Evolutionary conservation across 768 basidiomycete genomes (phyloP), one percentile per base, ranked within the genome.

Genomic region (Royoungia palumana): DNA sequence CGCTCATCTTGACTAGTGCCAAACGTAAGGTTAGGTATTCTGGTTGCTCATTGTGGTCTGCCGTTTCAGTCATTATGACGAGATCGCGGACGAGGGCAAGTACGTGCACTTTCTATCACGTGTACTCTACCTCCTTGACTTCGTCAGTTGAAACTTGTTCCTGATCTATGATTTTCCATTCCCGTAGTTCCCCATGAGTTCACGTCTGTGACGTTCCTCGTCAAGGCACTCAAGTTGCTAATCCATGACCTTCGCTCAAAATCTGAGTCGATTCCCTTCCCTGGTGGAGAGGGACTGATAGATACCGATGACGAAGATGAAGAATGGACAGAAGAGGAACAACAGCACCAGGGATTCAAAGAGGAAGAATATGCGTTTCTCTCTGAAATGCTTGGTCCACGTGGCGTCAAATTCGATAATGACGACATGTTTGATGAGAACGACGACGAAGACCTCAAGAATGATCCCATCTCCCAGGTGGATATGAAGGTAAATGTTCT

Each of bases 271-370:
- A 80, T 88, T 4, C 76, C 80, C 14, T 77, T 89, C 30, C 75
- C 78, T 44, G 80, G 79, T 1, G 77, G 73, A n/a, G 75, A 72
- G 11, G 71, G 75, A 34, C 80, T 87, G 24, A 72, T 82, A 11
- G 85, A 83, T 25, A 85, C 80, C 9, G 91, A 94, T 55, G 91
- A 93, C 61, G 88, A 80, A 76, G 88, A 93, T 54, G 91, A 91
- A 28, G 90, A 91, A n/a, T 98, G 95, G 95, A 78, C 81, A 10
- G 94, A 96, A 58, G 93, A 94, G 61, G 93, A 89, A 47, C 80
- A 77, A 41, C 66, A 78, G 28, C 71, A 80, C 41, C 77, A 81
- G 59, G 70, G 72, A 8, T 69, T 77, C 58, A 87, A 82, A 59
- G 73, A 82, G 42, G 87, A 89, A n/a, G 87, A 91, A 58, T 82